A percentile compares a stretch with the other conserved stretches of the same genome.
Conservation (phyloP, 768 basidiomycete species). For the Rhodotorula graminis region DNA sequence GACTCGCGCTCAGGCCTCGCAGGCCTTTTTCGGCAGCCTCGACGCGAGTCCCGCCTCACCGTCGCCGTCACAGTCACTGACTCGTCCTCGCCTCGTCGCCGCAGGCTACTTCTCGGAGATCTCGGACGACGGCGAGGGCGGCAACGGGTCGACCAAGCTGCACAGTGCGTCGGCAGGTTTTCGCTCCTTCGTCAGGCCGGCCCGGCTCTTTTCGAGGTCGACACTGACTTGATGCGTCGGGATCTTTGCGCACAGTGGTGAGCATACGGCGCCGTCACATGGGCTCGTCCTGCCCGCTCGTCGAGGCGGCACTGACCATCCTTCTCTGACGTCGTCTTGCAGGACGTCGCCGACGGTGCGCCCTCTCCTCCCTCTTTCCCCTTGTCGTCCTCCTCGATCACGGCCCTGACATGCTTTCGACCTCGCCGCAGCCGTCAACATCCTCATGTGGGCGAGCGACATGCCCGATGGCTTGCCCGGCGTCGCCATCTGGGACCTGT, state of each 20-base stretch:
- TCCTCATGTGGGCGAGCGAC: constrained; percentile 74
- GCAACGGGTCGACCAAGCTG: constrained; percentile 76
- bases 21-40: too few species aligned
- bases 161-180: constrained; percentile 81
- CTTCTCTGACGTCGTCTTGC: not conserved
- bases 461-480: constrained; percentile 55
- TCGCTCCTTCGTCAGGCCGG: constrained; percentile 48
- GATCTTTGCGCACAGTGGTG: not conserved
- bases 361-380: constrained; percentile 51
- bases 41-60: too few species aligned
- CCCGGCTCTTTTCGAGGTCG: too few species aligned
- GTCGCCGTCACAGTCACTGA: too few species aligned
- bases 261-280: not conserved
- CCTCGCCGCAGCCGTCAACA: constrained; percentile 62
- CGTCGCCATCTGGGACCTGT: constrained; percentile 88
- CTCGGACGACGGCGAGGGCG: constrained; percentile 61
- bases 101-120: constrained; percentile 54
- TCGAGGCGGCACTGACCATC: not conserved
- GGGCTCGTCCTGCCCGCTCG: not conserved
- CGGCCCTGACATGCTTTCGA: not conserved
- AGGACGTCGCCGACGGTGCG: constrained; percentile 38
- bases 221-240: too few species aligned
- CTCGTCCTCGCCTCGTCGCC: too few species aligned
- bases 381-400: accelerated
- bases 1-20: too few species aligned